A percentile compares a stretch with the other conserved stretches of the same genome.
Evolutionary conservation across 352 stramenopile species (phyloP).

Genomic region (Phytophthora podocarpi): DNA sequence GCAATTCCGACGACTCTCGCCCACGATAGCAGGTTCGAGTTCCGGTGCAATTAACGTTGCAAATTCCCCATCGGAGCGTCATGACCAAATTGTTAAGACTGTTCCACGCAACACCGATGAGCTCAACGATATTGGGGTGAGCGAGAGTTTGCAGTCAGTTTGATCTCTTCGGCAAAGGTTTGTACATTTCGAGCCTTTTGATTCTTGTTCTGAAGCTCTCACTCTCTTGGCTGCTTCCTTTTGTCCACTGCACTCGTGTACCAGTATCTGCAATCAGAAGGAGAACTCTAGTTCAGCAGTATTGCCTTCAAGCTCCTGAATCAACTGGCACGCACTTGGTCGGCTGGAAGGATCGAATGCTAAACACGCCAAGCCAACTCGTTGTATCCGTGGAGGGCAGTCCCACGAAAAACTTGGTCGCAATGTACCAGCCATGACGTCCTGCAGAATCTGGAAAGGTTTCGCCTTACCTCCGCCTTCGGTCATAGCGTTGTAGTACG

Average conservation of each 20-base stretch:
- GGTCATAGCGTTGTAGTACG: constrained; percentile 25
- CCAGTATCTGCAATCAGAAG: too few relatives aligned
- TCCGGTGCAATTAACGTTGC: constrained; percentile 25
- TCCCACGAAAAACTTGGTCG: constrained; percentile 42
- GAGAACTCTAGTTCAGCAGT: too few relatives aligned
- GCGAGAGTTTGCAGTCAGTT: constrained; percentile 48
- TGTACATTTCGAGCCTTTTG: constrained; percentile 32
- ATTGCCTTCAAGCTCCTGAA: constrained; percentile 12
- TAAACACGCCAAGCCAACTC: constrained; percentile 29
- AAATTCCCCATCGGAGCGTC: constrained; percentile 26
- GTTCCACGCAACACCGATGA: constrained; percentile 66
- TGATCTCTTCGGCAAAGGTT: constrained; percentile 45
- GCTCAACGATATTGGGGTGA: constrained; percentile 54
- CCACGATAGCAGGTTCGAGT: constrained; percentile 38
- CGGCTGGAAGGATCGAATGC: constrained; percentile 18
- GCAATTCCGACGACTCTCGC: constrained; percentile 37
- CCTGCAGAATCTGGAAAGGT: constrained; percentile 44
- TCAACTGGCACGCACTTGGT: constrained; percentile 9
- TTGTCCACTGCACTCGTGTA: too few relatives aligned
- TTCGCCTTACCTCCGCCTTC: constrained; percentile 6
- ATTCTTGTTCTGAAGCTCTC: constrained; percentile 38
- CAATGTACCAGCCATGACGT: constrained; percentile 44
- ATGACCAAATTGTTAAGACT: constrained; percentile 38
- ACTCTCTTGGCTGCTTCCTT: constrained; percentile 49
- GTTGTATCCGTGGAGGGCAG: constrained; percentile 44